phyloP scores from a whole-genome alignment of 768 basidiomycete species.

The Pulveroboletus ravenelii region DNA sequence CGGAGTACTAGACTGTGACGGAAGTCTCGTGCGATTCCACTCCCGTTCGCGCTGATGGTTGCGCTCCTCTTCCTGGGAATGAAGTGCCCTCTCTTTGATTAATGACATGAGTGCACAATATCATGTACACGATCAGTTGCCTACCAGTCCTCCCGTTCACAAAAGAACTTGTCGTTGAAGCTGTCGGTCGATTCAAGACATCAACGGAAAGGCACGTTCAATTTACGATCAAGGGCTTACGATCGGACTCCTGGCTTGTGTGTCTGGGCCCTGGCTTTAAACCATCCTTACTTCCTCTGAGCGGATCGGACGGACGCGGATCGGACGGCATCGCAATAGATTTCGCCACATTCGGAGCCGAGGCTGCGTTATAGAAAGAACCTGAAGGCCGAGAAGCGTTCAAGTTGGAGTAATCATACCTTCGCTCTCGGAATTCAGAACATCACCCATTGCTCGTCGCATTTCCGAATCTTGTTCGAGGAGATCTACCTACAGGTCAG shows the following conservation, averaged over 20 bases:
- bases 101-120: not conserved
- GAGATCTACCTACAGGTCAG: slow-evolving; percentile 42
- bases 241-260: slow-evolving; percentile 10
- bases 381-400: not conserved
- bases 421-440: slow-evolving; percentile 50
- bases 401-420: slow-evolving; percentile 10
- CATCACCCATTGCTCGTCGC: slow-evolving; percentile 55
- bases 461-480: slow-evolving; percentile 70
- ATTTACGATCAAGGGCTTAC: slow-evolving; percentile 11
- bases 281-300: not conserved
- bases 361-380: slow-evolving; percentile 5
- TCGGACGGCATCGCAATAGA: slow-evolving; percentile 6
- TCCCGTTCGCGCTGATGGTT: slow-evolving; percentile 43
- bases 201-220: not conserved
- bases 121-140: slow-evolving; percentile 14
- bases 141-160: slow-evolving; percentile 13
- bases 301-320: slow-evolving; percentile 17
- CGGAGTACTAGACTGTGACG: slow-evolving; percentile 23
- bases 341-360: slow-evolving; percentile 8
- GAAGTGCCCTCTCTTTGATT: slow-evolving; percentile 27
- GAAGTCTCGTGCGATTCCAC: slow-evolving; percentile 39
- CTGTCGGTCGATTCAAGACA: slow-evolving; percentile 15
- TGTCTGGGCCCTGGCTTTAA: slow-evolving; percentile 6
- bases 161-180: slow-evolving; percentile 26
- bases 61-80: slow-evolving; percentile 27